A percentile compares a stretch with the other conserved stretches of the same genome.
Conservation (phyloP, 163 green algal genomes). For the Chlamydomonas reinhardtii region DNA sequence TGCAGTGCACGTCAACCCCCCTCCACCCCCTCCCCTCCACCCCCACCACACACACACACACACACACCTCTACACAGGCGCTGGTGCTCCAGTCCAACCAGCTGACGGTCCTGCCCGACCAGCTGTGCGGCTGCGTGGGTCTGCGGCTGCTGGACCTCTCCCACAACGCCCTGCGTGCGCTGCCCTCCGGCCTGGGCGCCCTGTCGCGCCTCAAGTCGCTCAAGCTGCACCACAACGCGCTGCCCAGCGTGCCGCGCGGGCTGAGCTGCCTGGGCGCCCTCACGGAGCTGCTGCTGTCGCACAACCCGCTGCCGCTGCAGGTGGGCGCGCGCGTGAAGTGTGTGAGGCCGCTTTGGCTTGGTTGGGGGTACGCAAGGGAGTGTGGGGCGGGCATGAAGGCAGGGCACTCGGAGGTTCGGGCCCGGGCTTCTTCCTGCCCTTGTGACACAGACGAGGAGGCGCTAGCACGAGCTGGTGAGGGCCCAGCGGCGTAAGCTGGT, state of each 20-base stretch:
- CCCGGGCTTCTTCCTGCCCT: no score
- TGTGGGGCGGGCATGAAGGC: neutral
- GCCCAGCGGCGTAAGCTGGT: no score
- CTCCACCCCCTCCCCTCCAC: no score
- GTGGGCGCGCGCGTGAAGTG: neutral
- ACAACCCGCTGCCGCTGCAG: slow-evolving; percentile 50
- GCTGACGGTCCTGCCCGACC: slow-evolving; percentile 50
- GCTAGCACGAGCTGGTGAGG: no score
- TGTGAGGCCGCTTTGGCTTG: no score
- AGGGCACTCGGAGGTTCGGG: no score
- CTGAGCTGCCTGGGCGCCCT: slow-evolving; percentile 24
- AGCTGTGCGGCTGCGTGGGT: slow-evolving; percentile 31
- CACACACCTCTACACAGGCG: slow-evolving; percentile 34
- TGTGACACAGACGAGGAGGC: no score
- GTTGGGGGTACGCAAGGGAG: no score
- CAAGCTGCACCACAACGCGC: slow-evolving; percentile 17
- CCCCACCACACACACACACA: neutral
- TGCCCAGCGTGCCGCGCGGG: slow-evolving; percentile 2
- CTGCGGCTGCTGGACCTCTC: slow-evolving; percentile 71
- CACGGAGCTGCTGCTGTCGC: slow-evolving; percentile 40
- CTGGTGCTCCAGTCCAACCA: slow-evolving; percentile 66
- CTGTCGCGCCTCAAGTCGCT: slow-evolving; percentile 16
- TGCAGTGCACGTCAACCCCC: no score
- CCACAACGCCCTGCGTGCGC: slow-evolving; percentile 57
- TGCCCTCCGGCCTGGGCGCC: slow-evolving; percentile 51